Evolutionary conservation across 768 basidiomycete species (phyloP), one percentile per base, ranked within the genome.

Genomic region (Agrocybe pediades): DNA sequence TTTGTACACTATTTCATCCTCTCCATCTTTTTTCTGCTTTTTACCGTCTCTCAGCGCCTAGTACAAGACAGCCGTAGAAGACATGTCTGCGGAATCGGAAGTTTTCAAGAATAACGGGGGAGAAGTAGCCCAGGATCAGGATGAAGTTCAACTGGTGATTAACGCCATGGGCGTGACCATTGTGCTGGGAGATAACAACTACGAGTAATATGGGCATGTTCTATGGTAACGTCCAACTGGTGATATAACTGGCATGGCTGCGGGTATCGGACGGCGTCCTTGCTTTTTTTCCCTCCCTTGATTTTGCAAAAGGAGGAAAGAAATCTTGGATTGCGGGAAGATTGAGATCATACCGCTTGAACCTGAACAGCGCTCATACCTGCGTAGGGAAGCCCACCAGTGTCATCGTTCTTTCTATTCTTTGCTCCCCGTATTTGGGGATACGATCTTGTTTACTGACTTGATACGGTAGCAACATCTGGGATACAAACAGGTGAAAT

Each of bases 311-410:
- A 30, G 29, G 13, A 36, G 11, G 16, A 29, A 43, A 16, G 11
- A 23, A 9, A 21, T 42, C 51, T 48, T 59, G 54, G 69, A 68
- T 50, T 67, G 71, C 70, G 71, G 73, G 70, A 74, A 83, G 91
- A 73, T 92, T 95, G 92, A 95, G 93, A 95, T 90, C 55, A 95
- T 84, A 95, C 92, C 92, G 93, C 86, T 84, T 72, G 90, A 94
- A 94, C 92, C 91, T 95, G 93, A 91, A 82, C 88, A 92, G 91
- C 80, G 89, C 84, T 92, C 81, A 93, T 80, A 92, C 90, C 90
- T 92, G 92, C 93, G 92, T 91, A 93, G 92, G 91, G 91, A 95
- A 91, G 88, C 88, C 88, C 62, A 77, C 78, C 82, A 88, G 88
- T 83, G 76, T 87, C 74, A 73, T 79, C 72, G 71, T 71, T 72